Base-by-base conservation (phyloP, 2,329 filamentous ascomycete species). In the Ophiostoma angusticollis region DNA sequence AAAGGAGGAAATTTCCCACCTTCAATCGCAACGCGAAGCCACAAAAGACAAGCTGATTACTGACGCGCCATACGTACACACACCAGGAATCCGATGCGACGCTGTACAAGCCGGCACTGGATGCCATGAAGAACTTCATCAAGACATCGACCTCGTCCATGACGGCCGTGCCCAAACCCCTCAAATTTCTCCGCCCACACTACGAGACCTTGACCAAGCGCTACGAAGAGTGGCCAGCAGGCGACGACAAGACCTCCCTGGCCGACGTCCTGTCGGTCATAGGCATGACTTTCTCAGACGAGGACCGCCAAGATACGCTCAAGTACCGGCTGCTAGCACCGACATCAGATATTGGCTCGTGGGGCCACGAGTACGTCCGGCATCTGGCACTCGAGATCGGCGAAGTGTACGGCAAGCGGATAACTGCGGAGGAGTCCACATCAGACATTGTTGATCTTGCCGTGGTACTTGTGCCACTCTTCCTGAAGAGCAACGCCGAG, bases 141-240 rank as follows among this genome's bases (percentile, higher is more conserved):
- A 96, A 95, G 70, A 98, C 91, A 40, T 94, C 91, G 44, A 98
- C 91, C 49, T 96, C 87, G 43, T 98, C 93, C 32, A 98, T 98
- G 91, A 98, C 91, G 35, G 91, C 91, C 44, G 91, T 98, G 46
- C 91, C 93, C 18, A 98, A 98, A 65, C 91, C 91, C 24, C 73
- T 98, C 53, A 98, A 98, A 64, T 98, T 98, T 61, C 74, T 98
- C 47, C 78, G 91, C 66, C 91, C 89, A 50, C 89, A 98, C 62
- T 98, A 96, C 65, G 83, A 93, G 62, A 78, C 81, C 41, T 70
- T 98, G 56, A 81, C 81, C 46, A 82, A 82, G 59, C 68, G 87
- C 21, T 94, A 95, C 66, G 87, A 93, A 44, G 74, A 80, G 58
- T 98, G 93, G 91, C 72, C 81, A 4, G 72, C 73, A 41, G 78